Evolutionary conservation across 2,329 filamentous ascomycete genomes (phyloP).

Genomic region (Fusarium camptoceras): DNA sequence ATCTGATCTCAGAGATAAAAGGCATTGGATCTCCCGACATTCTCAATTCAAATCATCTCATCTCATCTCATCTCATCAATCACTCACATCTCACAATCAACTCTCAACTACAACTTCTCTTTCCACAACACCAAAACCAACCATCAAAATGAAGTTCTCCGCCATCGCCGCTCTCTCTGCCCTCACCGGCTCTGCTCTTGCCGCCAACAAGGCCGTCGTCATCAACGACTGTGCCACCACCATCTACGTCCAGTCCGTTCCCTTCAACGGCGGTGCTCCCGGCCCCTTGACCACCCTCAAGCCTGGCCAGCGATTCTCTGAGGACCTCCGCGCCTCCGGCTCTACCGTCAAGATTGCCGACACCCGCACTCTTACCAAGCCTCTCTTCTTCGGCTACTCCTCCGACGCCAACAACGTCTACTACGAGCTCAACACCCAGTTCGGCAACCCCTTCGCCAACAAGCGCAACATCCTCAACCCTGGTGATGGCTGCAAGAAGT

Average conservation of each 20-base stretch:
- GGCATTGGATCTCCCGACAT: conserved; percentile 10
- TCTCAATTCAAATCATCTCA: not conserved
- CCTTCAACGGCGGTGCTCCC: conserved; percentile 48
- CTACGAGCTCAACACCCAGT: conserved; percentile 55
- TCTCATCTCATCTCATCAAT: not conserved
- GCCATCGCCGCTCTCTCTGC: conserved; percentile 46
- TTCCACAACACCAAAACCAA: not conserved
- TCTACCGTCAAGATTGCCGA: conserved; percentile 58
- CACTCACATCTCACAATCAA: not conserved
- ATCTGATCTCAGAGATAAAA: not conserved
- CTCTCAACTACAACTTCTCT: not conserved
- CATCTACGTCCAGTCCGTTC: conserved; percentile 55
- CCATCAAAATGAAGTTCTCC: conserved; percentile 49
- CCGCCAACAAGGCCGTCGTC: conserved; percentile 53
- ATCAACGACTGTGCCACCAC: conserved; percentile 50
- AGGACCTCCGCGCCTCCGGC: conserved; percentile 51
- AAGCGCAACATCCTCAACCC: conserved; percentile 53
- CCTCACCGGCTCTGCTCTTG: conserved; percentile 46
- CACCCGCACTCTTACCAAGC: conserved; percentile 52
- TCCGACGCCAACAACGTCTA: conserved; percentile 54
- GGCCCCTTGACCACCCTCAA: conserved; percentile 52
- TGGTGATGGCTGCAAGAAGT: conserved; percentile 53
- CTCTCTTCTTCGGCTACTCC: conserved; percentile 59
- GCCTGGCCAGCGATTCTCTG: conserved; percentile 51
- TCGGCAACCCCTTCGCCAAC: conserved; percentile 56